Evolutionary conservation across 169 alveolate species (phyloP), one percentile per base, ranked within the genome.

Genomic region (Plasmodium gonderi): DNA sequence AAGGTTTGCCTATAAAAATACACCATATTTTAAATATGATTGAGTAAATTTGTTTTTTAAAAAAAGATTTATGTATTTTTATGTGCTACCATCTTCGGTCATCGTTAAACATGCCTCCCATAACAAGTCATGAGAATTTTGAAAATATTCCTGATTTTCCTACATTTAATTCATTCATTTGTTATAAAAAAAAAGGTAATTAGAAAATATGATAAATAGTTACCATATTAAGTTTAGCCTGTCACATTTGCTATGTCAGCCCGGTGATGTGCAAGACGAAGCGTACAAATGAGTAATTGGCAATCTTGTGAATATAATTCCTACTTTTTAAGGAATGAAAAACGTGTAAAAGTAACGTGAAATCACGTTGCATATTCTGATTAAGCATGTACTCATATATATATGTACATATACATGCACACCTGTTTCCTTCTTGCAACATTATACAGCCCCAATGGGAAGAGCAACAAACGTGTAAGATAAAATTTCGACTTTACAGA

Each of bases 61-160:
- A 17, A 60, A 60, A 36, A 36, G 11, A 60, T 60, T n/a, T n/a
- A n/a, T n/a, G n/a, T n/a, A n/a, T n/a, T n/a, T n/a, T n/a, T 42
- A 4, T 9, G 14, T 42, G 51, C 51, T 42, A 42, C 51, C 51
- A 42, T 42, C 51, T 9, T 42, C 9, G 51, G 75, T 17, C 8
- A 26, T 64, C 60, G 67, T 3, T 12, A 36, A 68, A 82, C 81
- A 75, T 45, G 91, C 74, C 44, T 38, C 40, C 76, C 82, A 23
- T 47, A 82, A 75, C n/a, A 72, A 38, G 91, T 72, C 91, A 82
- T 82, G 91, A 82, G 49, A 82, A 68, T 82, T 54, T 33, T 68
- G 83, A 82, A 68, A 12, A 82, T 82, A 45, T 47, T 82, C 42
- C 38, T 82, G 11, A 47, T 82, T 68, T 69, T 82, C 51, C 33